Base-by-base conservation (phyloP, 371 early-diverging fungal genomes). In the Mucor plumbeus region DNA sequence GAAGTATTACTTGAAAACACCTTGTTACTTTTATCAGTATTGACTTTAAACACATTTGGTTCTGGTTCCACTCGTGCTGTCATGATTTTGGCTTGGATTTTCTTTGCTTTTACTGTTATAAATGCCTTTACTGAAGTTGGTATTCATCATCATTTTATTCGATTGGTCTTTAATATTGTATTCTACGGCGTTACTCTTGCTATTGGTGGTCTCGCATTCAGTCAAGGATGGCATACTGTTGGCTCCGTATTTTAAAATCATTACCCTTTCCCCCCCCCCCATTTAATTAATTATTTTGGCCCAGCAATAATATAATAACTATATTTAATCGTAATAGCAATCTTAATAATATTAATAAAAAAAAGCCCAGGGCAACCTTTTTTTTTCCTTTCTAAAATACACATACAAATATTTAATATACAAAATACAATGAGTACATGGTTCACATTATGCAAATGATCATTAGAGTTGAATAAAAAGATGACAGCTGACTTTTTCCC, bases 1-100 rank as follows among this genome's bases (percentile, higher is more conserved):
- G 63, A 70, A 11, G 69, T 77, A 14, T 64, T 79, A 31, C 59
- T 71, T 50, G 82, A 82, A 60, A 76, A 80, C 40, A 73, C 76
- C 11, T 43, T 79, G 9, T 48, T 82, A 35, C 66, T 83, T 5
- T 63, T 83, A 33, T 70, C 77, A 35, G 74, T 73, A 21, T 44
- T 77, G 43, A 64, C 56, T 3, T 59, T 77, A 17, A 71, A 77
- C 41, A 73, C 77, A 1, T 74, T 77, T 54, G 77, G 71, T 66
- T 43, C 53, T 33, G 74, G 69, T 6, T 60, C 64, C 50, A 69
- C 65, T 39, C 71, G 69, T 55, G 65, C 74, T 38, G 77, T 77
- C 7, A 69, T 71, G 69, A 69, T 77, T 36, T 33, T 77, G 14
- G 40, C 69, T 38, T 77, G 77, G 77, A 74, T 77, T 17, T 76